phyloP scores from a whole-genome alignment of 257 asterid genomes.

The Petunia secreta region DNA sequence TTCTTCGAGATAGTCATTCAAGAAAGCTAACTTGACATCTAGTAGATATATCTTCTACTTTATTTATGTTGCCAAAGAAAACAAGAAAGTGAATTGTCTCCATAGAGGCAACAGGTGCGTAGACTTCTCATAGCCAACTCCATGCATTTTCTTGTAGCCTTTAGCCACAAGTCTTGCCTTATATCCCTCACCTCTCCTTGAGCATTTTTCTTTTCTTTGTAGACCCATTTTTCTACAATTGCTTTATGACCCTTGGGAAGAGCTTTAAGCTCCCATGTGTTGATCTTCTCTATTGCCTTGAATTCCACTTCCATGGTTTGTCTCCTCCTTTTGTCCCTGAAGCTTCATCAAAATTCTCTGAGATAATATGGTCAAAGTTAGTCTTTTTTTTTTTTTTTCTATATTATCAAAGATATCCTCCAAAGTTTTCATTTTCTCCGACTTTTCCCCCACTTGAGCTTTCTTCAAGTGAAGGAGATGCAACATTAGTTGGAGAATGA shows the following conservation, averaged over 20 bases:
- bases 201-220: conserved; percentile 11
- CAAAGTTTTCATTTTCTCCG: too few relatives aligned
- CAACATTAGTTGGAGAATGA: too few relatives aligned
- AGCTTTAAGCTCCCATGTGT: too few relatives aligned
- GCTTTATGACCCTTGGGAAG: not conserved
- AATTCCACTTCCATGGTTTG: not conserved
- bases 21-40: not conserved
- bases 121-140: not conserved
- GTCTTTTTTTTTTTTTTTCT: too few relatives aligned
- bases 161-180: not conserved
- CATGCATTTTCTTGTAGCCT: not conserved
- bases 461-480: too few relatives aligned
- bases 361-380: too few relatives aligned
- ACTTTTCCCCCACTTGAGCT: too few relatives aligned
- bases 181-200: not conserved
- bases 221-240: not conserved
- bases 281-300: not conserved
- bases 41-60: conserved; percentile 7
- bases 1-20: not conserved
- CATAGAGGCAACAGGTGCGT: not conserved
- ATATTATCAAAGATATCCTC: too few relatives aligned
- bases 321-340: not conserved
- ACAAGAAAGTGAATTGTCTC: not conserved
- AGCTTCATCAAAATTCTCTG: not conserved
- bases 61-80: not conserved